phyloP scores from a whole-genome alignment of 306 rosid genomes.

The Hippophae gyantsensis region DNA sequence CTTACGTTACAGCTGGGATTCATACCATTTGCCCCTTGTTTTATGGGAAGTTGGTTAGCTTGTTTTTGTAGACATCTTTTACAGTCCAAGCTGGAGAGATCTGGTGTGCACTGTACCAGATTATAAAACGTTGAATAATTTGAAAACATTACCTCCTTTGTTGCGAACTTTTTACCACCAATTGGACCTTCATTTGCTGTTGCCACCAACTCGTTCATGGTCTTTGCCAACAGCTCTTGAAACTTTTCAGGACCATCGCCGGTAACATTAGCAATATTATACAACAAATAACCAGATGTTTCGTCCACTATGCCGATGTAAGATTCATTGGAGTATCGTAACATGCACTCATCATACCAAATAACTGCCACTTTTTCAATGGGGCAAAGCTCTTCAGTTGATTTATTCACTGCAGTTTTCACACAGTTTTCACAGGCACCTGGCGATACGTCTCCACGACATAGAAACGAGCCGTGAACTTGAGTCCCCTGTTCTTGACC shows the following conservation, averaged over 20 bases:
- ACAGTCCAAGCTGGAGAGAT: slow-evolving; percentile 24
- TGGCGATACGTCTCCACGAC: too few relatives aligned
- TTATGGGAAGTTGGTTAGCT: slow-evolving; percentile 11
- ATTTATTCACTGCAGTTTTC: too few relatives aligned
- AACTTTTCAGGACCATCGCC: slow-evolving; percentile 17
- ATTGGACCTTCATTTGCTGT: slow-evolving; percentile 28
- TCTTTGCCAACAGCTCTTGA: slow-evolving; percentile 7
- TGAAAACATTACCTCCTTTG: slow-evolving; percentile 21
- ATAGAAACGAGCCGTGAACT: too few relatives aligned
- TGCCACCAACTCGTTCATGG: slow-evolving; percentile 19
- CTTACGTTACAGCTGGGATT: slow-evolving; percentile 37
- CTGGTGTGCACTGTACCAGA: slow-evolving; percentile 48
- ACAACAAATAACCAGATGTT: neutral
- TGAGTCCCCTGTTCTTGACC: too few relatives aligned
- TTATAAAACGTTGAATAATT: slow-evolving; percentile 32
- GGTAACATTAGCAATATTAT: slow-evolving; percentile 30
- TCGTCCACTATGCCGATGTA: neutral
- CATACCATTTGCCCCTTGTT: slow-evolving; percentile 28
- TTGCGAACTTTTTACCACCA: slow-evolving; percentile 34
- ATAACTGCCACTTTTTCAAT: slow-evolving; percentile 31
- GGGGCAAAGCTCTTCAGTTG: too few relatives aligned
- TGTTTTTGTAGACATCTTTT: slow-evolving; percentile 30
- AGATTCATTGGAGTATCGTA: slow-evolving; percentile 37
- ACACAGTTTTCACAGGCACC: too few relatives aligned
- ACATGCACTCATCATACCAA: slow-evolving; percentile 56